Conservation (phyloP, 208 protist species). For the Crithidia fasciculata region DNA sequence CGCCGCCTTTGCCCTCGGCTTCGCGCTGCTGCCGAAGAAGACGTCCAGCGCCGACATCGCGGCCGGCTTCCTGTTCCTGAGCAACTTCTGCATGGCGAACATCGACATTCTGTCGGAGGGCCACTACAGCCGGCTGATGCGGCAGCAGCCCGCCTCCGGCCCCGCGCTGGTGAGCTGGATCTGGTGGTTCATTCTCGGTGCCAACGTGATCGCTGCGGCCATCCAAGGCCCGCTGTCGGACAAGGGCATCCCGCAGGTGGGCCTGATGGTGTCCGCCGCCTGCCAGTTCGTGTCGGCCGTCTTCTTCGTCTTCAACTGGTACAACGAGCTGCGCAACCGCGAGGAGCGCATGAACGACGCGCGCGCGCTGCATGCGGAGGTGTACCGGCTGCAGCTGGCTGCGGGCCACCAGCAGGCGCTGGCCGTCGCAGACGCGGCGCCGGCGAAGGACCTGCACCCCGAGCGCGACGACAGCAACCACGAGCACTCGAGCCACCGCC, state of each 20-base stretch:
- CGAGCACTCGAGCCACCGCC: background rate
- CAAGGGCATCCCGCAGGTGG: constrained; percentile 36
- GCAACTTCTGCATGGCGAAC: constrained; percentile 57
- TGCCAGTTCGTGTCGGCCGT: constrained; percentile 48
- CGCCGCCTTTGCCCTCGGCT: constrained; percentile 40
- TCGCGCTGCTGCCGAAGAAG: constrained; percentile 46
- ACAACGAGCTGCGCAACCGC: constrained; percentile 50
- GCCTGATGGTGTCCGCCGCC: constrained; percentile 45
- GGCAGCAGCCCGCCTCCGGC: constrained; percentile 38
- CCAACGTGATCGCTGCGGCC: constrained; percentile 37
- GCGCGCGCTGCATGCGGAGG: no score
- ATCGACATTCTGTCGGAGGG: constrained; percentile 78
- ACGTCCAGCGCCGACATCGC: constrained; percentile 35
- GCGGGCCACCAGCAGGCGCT: background rate
- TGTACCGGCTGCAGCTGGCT: background rate
- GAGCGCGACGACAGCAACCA: background rate
- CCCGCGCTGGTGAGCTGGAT: constrained; percentile 67
- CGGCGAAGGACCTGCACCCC: background rate
- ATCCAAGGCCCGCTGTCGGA: constrained; percentile 64
- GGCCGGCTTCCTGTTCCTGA: constrained; percentile 58
- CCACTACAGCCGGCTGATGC: constrained; percentile 71
- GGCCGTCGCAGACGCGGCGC: background rate
- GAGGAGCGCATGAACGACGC: constrained; percentile 31
- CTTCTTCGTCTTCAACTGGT: constrained; percentile 73
- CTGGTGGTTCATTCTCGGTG: constrained; percentile 58